Base-by-base conservation (phyloP, 2,329 filamentous ascomycete genomes). In the Epichloe gansuensis region DNA sequence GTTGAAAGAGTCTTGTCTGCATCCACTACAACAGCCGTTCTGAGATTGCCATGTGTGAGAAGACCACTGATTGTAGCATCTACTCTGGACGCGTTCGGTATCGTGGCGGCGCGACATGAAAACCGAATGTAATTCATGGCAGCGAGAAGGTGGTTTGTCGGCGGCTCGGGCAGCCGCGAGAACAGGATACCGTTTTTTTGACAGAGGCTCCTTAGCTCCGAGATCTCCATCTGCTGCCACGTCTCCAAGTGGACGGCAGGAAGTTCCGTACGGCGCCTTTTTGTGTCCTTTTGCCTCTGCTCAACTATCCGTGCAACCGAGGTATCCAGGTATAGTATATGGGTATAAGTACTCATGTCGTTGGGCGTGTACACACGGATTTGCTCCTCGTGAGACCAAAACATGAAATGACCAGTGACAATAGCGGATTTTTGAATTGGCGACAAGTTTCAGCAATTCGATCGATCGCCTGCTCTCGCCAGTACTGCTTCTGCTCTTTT, bases 241-340 rank as follows among this genome's bases (percentile, higher is more conserved):
- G 61, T 65, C 0, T 50, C 15, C 11, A 83, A 50, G 52, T 76
- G 69, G 0, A 55, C 47, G 0, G 62, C 40, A 0, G 72, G 68
- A 11, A 57, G 31, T 3, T 17, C 2, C 3, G 63, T 56, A 1
- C 76, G 74, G 6, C 9, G 40, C 54, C 68, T 68, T 13, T 52
- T 34, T 1, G 21, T 57, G 55, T 82, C 75, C 0, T 62, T 49
- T 0, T 34, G 38, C n/a, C 69, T 65, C 17, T 66, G 70, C 42
- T 69, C 49, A 1, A 54, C 54, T 15, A 82, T 61, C 0, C 61
- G 25, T 1, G 69, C 57, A 0, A 67, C 55, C 2, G 66, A 57
- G 1, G 70, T 58, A 43, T 76, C 62, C 31, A 84, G 58, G 57
- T 84, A 83, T 12, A 84, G 43, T 13, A 85, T 76, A 56, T 84